phyloP scores from a whole-genome alignment of 352 stramenopile genomes.

The Phytophthora europaea region DNA sequence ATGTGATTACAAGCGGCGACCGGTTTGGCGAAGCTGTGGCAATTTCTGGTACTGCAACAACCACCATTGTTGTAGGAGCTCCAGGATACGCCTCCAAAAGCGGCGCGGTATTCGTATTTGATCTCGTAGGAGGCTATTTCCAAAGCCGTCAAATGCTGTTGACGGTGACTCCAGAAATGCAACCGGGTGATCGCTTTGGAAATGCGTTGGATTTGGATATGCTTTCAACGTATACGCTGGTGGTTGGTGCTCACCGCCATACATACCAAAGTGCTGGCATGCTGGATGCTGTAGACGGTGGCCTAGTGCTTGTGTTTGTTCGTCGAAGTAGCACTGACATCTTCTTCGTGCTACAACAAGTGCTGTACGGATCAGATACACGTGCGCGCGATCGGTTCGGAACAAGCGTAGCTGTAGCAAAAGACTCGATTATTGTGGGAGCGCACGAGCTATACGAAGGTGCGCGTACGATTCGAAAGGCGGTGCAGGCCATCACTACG shows the following conservation, averaged over 20 bases:
- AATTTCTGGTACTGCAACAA: constrained; percentile 60
- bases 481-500: constrained; percentile 69
- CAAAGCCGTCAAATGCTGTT: constrained; percentile 75
- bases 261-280: constrained; percentile 39
- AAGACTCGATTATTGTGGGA: constrained; percentile 77
- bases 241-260: constrained; percentile 68
- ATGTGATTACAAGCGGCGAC: constrained; percentile 54
- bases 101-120: constrained; percentile 84
- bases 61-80: constrained; percentile 71
- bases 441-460: constrained; percentile 71
- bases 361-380: constrained; percentile 74
- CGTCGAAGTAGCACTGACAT: constrained; percentile 59
- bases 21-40: constrained; percentile 78
- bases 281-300: constrained; percentile 47
- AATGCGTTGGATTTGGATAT: constrained; percentile 80
- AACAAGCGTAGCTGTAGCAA: constrained; percentile 71
- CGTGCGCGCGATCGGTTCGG: constrained; percentile 77
- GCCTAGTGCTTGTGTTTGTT: constrained; percentile 63
- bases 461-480: constrained; percentile 73
- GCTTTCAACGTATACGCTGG: constrained; percentile 73
- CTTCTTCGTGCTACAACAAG: constrained; percentile 81
- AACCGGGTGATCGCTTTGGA: constrained; percentile 71
- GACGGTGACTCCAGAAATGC: constrained; percentile 54
- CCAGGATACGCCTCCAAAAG: constrained; percentile 64
- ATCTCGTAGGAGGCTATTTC: constrained; percentile 68